A percentile compares a stretch with the other conserved stretches of the same genome.
Conservation (phyloP, 306 rosid species). For the Biancaea sappan region DNA sequence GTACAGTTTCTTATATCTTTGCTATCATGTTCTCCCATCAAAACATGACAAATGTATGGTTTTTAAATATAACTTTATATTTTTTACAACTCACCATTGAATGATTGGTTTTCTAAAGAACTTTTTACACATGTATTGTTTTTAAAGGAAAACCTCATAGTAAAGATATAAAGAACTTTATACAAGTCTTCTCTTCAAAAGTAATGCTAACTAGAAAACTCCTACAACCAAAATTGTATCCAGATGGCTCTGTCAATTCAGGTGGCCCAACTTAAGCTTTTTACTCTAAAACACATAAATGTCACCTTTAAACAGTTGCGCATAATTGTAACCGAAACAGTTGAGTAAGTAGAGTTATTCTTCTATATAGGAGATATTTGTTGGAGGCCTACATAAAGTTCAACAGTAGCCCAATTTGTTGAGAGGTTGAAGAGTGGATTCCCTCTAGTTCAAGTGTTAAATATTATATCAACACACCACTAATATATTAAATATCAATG, state of each 20-base stretch:
- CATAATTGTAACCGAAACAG: background rate
- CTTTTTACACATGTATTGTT: too few species aligned
- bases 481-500: background rate
- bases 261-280: background rate
- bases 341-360: conserved; percentile 15
- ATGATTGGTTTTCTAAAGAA: too few species aligned
- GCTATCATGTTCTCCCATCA: too few species aligned
- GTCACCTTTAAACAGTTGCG: background rate
- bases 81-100: too few species aligned
- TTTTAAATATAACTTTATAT: too few species aligned
- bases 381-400: conserved; percentile 8
- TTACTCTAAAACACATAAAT: conserved; percentile 7
- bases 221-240: background rate
- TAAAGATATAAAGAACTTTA: too few species aligned
- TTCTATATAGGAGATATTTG: conserved; percentile 18
- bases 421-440: background rate
- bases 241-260: background rate
- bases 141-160: too few species aligned
- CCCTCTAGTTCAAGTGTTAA: conserved; percentile 4
- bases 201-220: conserved; percentile 16
- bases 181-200: too few species aligned
- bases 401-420: conserved; percentile 7
- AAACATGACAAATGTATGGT: too few species aligned
- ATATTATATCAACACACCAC: background rate
- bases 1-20: too few species aligned